Percentiles rank a stretch among this genome's conserved stretches.
These are phyloP conservation scores for Pyrrhoderma noxium DNA, from an alignment of 1,284 basidiomycete species.

Conservation along the genomic window DNA sequence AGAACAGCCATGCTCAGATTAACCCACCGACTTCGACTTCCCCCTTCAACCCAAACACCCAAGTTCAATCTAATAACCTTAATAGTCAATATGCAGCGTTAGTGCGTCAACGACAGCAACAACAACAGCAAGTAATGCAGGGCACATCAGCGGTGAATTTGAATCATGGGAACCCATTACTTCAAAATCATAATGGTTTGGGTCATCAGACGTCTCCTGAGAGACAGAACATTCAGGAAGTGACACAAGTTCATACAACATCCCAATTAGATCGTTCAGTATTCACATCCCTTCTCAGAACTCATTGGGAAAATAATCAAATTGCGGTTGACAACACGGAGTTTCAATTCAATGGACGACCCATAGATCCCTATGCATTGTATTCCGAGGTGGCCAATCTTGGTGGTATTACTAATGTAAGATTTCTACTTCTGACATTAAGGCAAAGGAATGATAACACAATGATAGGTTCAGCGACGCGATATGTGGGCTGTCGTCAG, in stretches of 20 bases:
- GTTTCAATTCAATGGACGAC: conserved; percentile 2
- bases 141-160: background rate
- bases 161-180: background rate
- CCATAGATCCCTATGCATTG: conserved; percentile 51
- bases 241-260: conserved; percentile 4
- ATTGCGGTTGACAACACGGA: background rate
- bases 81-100: no score
- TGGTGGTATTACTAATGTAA: conserved; percentile 45
- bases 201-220: conserved; percentile 1
- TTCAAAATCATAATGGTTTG: background rate
- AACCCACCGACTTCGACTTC: conserved; percentile 2
- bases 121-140: conserved; percentile 3
- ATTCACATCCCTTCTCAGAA: conserved; percentile 44
- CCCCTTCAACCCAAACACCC: conserved; percentile 6
- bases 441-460: background rate
- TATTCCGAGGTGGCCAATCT: conserved; percentile 50
- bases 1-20: conserved; percentile 1
- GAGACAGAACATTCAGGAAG: conserved; percentile 3
- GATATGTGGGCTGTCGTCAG: conserved; percentile 62
- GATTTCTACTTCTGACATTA: conserved; percentile 19
- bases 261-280: conserved; percentile 37
- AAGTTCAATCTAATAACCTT: no score
- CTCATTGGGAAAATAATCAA: conserved; percentile 36
- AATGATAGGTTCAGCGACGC: conserved; percentile 41
- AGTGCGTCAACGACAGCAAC: background rate